Conservation (phyloP, 257 asterid species). For the Thymus mandschuricus region DNA sequence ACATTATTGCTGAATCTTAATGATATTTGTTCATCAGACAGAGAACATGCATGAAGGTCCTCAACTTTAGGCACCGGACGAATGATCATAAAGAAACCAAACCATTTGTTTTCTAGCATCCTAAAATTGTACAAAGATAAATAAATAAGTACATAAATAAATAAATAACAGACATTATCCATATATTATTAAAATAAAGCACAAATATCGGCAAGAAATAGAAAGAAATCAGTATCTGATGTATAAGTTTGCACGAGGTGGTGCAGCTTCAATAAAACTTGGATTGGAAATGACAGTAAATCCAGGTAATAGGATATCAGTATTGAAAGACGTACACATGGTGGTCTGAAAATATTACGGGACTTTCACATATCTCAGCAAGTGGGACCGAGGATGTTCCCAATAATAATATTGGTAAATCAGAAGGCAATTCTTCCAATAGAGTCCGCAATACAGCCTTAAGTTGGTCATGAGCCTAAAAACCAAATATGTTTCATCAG, state of each 20-base stretch:
- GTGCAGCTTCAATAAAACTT: conserved; percentile 13
- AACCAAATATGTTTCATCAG: conserved; percentile 21
- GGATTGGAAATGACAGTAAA: conserved; percentile 16
- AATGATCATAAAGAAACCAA: too few relatives aligned
- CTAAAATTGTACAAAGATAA: neutral
- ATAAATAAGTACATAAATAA: neutral
- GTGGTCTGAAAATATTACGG: conserved; percentile 67
- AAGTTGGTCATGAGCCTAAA: conserved; percentile 93
- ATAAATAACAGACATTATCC: neutral
- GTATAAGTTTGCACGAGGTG: neutral
- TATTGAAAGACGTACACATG: conserved; percentile 61
- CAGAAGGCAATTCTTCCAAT: conserved; percentile 93
- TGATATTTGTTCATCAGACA: too few relatives aligned
- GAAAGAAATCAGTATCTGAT: conserved; percentile 8
- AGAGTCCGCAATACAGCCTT: conserved; percentile 84
- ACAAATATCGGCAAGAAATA: neutral
- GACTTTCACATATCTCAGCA: conserved; percentile 65
- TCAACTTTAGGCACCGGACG: too few relatives aligned
- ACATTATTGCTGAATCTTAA: neutral
- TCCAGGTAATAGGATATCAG: neutral
- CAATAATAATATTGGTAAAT: conserved; percentile 77
- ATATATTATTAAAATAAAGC: conserved; percentile 4
- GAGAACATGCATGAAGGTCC: too few relatives aligned
- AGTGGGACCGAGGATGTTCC: conserved; percentile 76
- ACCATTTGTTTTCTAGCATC: neutral